A percentile compares a stretch with the other conserved stretches of the same genome.
phyloP scores from a whole-genome alignment of 768 basidiomycete species.

The Russula brevipes region DNA sequence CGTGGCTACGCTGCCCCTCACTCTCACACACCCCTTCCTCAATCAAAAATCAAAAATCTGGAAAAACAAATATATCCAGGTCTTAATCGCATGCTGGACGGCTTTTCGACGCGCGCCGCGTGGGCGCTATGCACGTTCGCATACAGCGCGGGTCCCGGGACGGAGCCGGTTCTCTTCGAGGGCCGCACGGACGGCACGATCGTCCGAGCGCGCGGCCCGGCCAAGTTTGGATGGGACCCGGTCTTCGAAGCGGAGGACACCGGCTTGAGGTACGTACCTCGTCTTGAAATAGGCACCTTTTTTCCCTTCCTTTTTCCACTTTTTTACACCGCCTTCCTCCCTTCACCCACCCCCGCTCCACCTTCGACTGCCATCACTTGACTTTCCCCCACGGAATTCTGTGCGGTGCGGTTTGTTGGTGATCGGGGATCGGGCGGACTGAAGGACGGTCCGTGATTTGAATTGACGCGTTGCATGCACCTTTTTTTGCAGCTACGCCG shows the following conservation, averaged over 20 bases:
- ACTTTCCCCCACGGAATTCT: neutral
- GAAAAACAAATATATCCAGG: conserved; percentile 40
- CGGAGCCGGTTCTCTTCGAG: conserved; percentile 78
- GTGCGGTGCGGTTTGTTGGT: too few relatives aligned
- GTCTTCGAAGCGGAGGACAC: conserved; percentile 74
- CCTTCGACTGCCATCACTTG: too few relatives aligned
- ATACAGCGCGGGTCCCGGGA: conserved; percentile 78
- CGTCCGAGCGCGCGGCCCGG: conserved; percentile 75
- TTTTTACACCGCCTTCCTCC: too few relatives aligned
- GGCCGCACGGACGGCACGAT: conserved; percentile 87
- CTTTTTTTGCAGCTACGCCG: conserved; percentile 48
- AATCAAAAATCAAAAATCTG: too few relatives aligned
- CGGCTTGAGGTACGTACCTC: conserved; percentile 60
- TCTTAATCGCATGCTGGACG: conserved; percentile 73
- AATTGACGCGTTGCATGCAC: neutral
- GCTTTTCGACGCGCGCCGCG: conserved; percentile 73
- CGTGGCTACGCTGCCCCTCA: too few relatives aligned
- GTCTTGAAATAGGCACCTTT: neutral
- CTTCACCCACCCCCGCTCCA: too few relatives aligned
- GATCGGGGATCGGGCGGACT: too few relatives aligned
- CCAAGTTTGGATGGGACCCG: conserved; percentile 87
- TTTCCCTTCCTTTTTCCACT: too few relatives aligned
- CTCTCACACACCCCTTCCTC: too few relatives aligned
- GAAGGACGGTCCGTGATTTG: neutral
- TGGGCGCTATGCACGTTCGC: conserved; percentile 96